Conservation (phyloP, 2,329 filamentous ascomycete genomes). For the Truncatella angustata region DNA sequence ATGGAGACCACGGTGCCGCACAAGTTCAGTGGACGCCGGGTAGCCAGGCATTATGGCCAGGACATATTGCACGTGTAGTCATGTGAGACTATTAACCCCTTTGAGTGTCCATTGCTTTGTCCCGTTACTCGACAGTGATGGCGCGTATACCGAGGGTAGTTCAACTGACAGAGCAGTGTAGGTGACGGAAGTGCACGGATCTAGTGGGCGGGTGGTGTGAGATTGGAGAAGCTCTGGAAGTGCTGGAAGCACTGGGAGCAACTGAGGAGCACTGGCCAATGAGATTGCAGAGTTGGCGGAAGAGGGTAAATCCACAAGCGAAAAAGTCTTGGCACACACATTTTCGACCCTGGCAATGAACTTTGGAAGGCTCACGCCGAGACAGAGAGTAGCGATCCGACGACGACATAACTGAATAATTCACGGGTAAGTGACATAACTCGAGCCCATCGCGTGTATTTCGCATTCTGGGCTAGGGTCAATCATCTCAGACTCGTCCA, state of each 20-base stretch:
- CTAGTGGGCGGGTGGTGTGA: no score
- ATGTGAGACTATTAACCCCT: no score
- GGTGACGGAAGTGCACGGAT: no score
- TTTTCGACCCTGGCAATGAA: constrained; percentile 30
- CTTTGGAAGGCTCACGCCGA: constrained; percentile 19
- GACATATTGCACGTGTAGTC: no score
- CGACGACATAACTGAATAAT: constrained; percentile 17
- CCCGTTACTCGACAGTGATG: no score
- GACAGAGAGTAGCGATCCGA: constrained; percentile 12
- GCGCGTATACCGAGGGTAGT: no score
- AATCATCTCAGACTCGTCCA: not conserved
- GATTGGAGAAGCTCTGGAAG: not conserved
- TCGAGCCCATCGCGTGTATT: not conserved
- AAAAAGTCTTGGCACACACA: constrained; percentile 18
- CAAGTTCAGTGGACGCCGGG: no score
- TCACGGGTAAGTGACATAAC: constrained; percentile 15
- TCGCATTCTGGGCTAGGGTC: not conserved
- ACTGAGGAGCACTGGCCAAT: constrained; percentile 7
- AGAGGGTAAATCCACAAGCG: constrained; percentile 16
- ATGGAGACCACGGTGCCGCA: no score
- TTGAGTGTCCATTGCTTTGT: no score
- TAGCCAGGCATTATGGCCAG: no score
- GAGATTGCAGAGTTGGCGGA: not conserved
- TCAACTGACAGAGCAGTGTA: no score
- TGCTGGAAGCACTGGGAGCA: no score